Evolutionary conservation across 2,329 filamentous ascomycete species (phyloP), one percentile per base, ranked within the genome.

Genomic region (Xylaria sp.): DNA sequence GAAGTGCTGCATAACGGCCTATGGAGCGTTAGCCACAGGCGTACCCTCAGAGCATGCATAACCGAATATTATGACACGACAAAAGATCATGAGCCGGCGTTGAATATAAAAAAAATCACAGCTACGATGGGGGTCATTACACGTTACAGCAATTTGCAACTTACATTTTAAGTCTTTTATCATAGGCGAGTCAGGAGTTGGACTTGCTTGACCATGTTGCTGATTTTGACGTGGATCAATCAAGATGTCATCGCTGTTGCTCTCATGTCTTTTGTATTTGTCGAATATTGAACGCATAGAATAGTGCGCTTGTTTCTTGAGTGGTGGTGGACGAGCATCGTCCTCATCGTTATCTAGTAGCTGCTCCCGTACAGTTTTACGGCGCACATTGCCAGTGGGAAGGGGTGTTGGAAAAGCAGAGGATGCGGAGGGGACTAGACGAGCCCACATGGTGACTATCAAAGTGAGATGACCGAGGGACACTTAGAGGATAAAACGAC

Each of bases 1-100:
- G 76, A 15, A 77, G 70, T 28, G 72, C 53, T 40, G 71, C 66
- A 66, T 74, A 77, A 59, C 71, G 71, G 56, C 65, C 76, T 78
- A 26, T 13, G 38, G 11, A 28, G 26, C 36, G 44, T 72, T 63
- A 74, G 64, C 33, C 51, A 31, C 11, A 17, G 9, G 26, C 20
- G 17, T 44, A 17, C 26, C 9, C 17, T 10, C 28, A 20, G 36
- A 23, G 20, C 5, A 36, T 26, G 26, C n/a, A 36, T 20, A 44
- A 42, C 7, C 38, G 15, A 13, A 56, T 44, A 17, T 10, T 26
- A 49, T 40, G 7, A 17, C 2, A 7, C 7, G 44, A 46, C 40
- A 23, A 4, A 49, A 11, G 5, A 13, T 15, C 23, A 48, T 31
- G n/a, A 48, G 23, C 5, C 42, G 20, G 17, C 3, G 6, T 60